Conservation (phyloP, 75 land plant species). For the Azolla pinnata region DNA sequence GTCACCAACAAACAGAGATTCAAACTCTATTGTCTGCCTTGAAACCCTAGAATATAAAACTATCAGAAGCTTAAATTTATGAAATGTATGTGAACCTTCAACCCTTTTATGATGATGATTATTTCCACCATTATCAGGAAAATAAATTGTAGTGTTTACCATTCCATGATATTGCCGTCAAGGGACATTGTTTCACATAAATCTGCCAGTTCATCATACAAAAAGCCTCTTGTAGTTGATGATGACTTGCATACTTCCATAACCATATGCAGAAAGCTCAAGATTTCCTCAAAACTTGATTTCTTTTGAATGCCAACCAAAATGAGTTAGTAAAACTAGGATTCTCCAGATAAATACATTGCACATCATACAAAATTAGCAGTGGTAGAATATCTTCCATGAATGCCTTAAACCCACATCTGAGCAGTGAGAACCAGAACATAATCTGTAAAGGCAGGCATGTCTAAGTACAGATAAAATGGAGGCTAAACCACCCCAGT, state of each 20-base stretch:
- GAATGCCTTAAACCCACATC: too few species aligned
- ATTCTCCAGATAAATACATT: background rate
- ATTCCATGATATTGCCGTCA: constrained; percentile 57
- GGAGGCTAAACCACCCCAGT: too few species aligned
- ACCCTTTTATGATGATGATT: too few species aligned
- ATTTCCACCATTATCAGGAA: too few species aligned
- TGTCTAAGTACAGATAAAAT: too few species aligned
- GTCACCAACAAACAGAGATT: constrained; percentile 56
- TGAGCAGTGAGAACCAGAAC: too few species aligned
- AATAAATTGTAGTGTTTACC: constrained; percentile 28
- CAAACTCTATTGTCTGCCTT: constrained; percentile 72
- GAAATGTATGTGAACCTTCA: too few species aligned
- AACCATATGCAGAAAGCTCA: constrained; percentile 53
- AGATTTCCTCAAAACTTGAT: constrained; percentile 48
- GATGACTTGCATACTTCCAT: constrained; percentile 59
- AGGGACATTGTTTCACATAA: constrained; percentile 30
- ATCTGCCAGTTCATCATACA: constrained; percentile 64
- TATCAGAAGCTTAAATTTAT: too few species aligned
- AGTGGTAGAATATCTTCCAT: background rate
- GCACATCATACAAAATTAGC: background rate
- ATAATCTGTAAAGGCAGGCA: too few species aligned
- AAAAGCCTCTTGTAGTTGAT: constrained; percentile 36
- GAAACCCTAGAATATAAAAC: constrained; percentile 41
- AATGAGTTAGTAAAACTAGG: too few species aligned
- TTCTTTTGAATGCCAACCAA: constrained; percentile 25